Conservation (phyloP, 106 monocot genomes). For the Posidonia australis region DNA sequence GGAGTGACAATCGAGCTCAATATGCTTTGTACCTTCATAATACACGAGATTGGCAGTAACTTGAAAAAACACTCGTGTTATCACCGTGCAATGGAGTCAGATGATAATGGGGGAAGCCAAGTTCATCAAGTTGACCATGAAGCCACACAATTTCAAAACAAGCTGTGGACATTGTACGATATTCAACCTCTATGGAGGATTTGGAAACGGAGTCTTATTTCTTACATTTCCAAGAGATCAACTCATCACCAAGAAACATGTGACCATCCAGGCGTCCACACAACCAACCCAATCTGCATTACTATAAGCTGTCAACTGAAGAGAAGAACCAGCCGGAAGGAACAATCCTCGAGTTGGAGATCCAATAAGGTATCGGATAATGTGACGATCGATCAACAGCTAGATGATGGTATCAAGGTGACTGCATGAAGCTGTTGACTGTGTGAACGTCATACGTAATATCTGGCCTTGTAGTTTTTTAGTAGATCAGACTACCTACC, state of each 20-base stretch:
- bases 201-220: neutral
- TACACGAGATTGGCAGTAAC: neutral
- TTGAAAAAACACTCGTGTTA: neutral
- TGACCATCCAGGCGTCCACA: neutral
- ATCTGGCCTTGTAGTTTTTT: neutral
- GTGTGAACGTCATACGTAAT: neutral
- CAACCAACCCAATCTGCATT: neutral
- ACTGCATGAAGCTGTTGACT: neutral
- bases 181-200: neutral
- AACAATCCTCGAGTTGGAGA: neutral
- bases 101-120: neutral
- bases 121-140: neutral
- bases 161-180: neutral
- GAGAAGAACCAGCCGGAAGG: neutral
- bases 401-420: neutral
- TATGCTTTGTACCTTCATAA: neutral
- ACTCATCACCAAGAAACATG: neutral
- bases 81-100: neutral
- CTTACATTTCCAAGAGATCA: slow-evolving; percentile 1
- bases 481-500: neutral
- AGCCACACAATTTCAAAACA: neutral
- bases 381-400: neutral
- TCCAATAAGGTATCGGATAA: neutral
- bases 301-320: neutral
- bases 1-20: neutral